Base-by-base conservation (phyloP, 495 filamentous ascomycete species). In the Bacidia rubella region DNA sequence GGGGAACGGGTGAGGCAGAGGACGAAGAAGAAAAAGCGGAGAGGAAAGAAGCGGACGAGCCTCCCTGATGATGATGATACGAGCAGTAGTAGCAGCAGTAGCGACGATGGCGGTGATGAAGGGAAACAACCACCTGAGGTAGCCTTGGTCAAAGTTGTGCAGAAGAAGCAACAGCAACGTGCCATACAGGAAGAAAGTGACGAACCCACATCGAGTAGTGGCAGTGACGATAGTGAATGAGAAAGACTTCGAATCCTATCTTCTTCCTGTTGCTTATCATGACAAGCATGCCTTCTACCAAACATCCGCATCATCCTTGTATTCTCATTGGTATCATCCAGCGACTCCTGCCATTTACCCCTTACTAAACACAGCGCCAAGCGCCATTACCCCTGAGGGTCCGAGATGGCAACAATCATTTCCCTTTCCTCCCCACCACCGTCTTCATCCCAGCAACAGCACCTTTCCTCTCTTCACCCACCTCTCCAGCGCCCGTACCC, bases 1-100 rank as follows among this genome's bases (percentile, higher is more conserved):
- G 42, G 25, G 11, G 38, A 40, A 20, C 43, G 9, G 17, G 11
- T 12, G 9, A 26, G 5, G 21, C 11, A 61, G 59, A 74, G 74
- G 62, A 74, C 74, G 58, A 50, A 50, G 29, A n/a, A 9, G 19
- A 80, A 80, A 66, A 71, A 78, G 59, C 73, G 77, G 60, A 81
- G 80, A 50, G 59, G 70, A 53, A 74, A 41, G 44, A 54, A 63
- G 44, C 72, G 73, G 17, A 68, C 65, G 0, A 62, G 65, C 7
- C 64, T 67, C 22, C 65, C 63, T 10, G 66, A 68, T 43, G 66
- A 65, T 45, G 63, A 63, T 43, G 57, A 49, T 55, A 62, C 29
- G 2, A 68, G 66, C 45, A 63, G 62, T 25, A 66, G 59, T 26
- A 66, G 65, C 39, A 63, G 68, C 44, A 49, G 53, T 43, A 49